Evolutionary conservation across 73 alveolate species (phyloP), one percentile per base, ranked within the genome.

Genomic region (Paraurostyla sp.): DNA sequence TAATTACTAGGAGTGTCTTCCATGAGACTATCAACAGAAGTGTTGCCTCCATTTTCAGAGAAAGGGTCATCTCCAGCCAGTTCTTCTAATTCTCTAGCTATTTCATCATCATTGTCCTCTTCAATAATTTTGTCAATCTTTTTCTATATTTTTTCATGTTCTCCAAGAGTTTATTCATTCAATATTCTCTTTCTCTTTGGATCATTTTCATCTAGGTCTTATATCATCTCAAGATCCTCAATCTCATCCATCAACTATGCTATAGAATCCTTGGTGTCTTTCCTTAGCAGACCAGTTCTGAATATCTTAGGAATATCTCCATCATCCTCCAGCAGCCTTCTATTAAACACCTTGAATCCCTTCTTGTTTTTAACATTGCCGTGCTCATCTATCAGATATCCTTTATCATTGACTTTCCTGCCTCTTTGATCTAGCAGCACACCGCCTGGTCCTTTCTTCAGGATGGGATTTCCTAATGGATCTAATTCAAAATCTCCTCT

Each of bases 1-100:
- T 90, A 90, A 57, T 90, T 90, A 27, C 82, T 36, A 0, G 95
- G 95, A 0, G 95, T 90, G 80, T 90, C 95, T 38, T 90, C 95
- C 95, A 90, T 90, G 35, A 80, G 69, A 15, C 85, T 46, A 22
- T 90, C 95, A 0, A 90, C 92, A 23, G 92, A 82, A 0, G 95
- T 90, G 58, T 90, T 90, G 0, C 95, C 95, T 16, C 75, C 76
- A n/a, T 58, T 76, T 6, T 73, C 71, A 16, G 41, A 22, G 50
- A 20, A 51, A 15, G 69, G 27, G 2, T 71, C n/a, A 35, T 49
- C 59, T 7, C 71, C 71, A 15, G 86, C 86, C 0, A 78, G 71
- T 22, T 88, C 59, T 30, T 80, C 75, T 15, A 62, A 20, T 46
- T 88, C 94, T 18, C 41, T 57, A 76, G 33, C 46, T 20, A 88